Conservation (phyloP, 2,329 filamentous ascomycete species). For the Talaromyces marneffei region DNA sequence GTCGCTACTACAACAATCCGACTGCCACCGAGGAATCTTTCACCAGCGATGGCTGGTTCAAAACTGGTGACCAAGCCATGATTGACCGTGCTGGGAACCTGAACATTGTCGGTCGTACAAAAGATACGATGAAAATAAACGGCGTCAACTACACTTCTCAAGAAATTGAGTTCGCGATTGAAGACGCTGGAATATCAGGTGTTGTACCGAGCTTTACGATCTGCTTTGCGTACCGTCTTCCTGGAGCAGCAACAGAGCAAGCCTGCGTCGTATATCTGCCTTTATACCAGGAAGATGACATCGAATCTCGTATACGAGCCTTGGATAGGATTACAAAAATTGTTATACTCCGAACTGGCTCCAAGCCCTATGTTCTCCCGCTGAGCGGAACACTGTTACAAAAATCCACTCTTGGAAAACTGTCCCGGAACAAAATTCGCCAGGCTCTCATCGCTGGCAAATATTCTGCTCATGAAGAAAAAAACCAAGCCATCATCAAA, state of each 20-base stretch:
- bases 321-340: background rate
- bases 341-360: constrained; percentile 18
- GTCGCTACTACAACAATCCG: constrained; percentile 49
- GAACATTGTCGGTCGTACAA: constrained; percentile 36
- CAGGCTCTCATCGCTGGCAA: constrained; percentile 23
- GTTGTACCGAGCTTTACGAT: constrained; percentile 28
- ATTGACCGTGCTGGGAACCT: constrained; percentile 32
- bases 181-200: constrained; percentile 23
- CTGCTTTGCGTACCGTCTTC: constrained; percentile 35
- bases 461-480: constrained; percentile 18
- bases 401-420: constrained; percentile 37
- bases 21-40: constrained; percentile 46
- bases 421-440: constrained; percentile 35
- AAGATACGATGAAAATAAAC: constrained; percentile 46
- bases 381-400: constrained; percentile 21
- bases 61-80: constrained; percentile 48
- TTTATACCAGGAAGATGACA: constrained; percentile 29
- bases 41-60: constrained; percentile 49
- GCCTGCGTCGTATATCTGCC: constrained; percentile 37
- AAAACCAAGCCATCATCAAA: constrained; percentile 13
- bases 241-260: background rate
- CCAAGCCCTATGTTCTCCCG: constrained; percentile 24
- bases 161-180: constrained; percentile 38
- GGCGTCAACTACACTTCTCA: constrained; percentile 39
- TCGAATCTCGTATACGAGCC: constrained; percentile 34